Base-by-base conservation (phyloP, 2,329 filamentous ascomycete genomes). In the Cytospora chrysosperma region DNA sequence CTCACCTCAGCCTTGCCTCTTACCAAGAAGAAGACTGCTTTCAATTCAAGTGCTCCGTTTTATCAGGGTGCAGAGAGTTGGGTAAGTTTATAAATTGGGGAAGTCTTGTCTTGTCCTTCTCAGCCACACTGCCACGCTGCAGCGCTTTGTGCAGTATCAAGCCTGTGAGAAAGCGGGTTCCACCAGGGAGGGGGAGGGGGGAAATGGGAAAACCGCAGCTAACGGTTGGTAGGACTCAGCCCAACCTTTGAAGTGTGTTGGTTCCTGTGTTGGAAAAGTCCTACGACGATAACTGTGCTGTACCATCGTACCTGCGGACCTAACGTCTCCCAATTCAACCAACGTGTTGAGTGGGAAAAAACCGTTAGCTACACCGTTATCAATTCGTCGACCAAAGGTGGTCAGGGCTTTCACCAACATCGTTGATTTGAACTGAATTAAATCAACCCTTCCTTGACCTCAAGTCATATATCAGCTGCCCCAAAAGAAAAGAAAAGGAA, bases 221-320 rank as follows among this genome's bases (percentile, higher is more conserved):
- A 47, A 34, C 27, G 19, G 58, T 54, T 60, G 58, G 57, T 53
- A 61, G 58, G 58, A 61, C 58, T 61, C 58, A 49, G 58, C 58
- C 43, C n/a, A 47, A 47, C 43, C 13, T 24, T 47, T 13, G n/a
- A 54, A 28, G 58, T 24, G 21, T 49, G 58, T 61, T 61, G 58
- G 58, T 61, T 51, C 51, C 47, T 55, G 32, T 17, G 37, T 34
- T 34, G 50, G 21, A 51, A 49, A 55, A 61, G 58, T 61, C 58
- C 58, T 61, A 61, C 58, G 58, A 24, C 37, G 43, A 47, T 24
- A 47, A 47, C 9, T 19, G 17, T 9, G n/a, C 19, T n/a, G n/a
- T 24, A 47, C 21, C 43, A 24, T 7, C 8, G 10, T 47, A 47
- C n/a, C n/a, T 47, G 40, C 19, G n/a, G 7, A 26, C 28, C 43